These are phyloP conservation scores for Crassisporium funariophilum DNA, from an alignment of 768 basidiomycete genomes.

Conservation along the genomic window DNA sequence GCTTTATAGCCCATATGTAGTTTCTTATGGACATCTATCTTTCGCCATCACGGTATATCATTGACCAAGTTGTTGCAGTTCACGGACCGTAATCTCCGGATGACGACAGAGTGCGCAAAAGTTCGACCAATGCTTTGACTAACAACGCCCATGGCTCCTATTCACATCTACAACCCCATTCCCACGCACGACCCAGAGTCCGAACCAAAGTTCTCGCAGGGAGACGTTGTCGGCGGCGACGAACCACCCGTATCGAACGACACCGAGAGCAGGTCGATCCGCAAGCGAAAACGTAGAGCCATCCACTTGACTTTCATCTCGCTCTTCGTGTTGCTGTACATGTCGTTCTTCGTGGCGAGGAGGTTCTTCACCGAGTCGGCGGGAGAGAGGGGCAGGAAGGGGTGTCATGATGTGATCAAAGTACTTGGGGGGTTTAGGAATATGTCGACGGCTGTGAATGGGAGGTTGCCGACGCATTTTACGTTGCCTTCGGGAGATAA, in stretches of 20 bases:
- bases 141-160: background rate
- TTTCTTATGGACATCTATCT: too few species aligned
- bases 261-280: background rate
- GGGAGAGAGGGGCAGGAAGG: background rate
- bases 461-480: slow-evolving; percentile 46
- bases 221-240: background rate
- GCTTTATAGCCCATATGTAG: too few species aligned
- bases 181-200: background rate
- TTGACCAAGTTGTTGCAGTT: too few species aligned
- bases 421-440: background rate
- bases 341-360: slow-evolving; percentile 13
- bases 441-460: slow-evolving; percentile 2
- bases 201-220: too few species aligned
- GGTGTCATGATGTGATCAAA: background rate
- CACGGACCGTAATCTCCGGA: too few species aligned
- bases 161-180: background rate
- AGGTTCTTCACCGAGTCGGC: background rate
- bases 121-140: background rate
- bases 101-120: too few species aligned
- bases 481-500: slow-evolving; percentile 63
- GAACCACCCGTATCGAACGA: background rate
- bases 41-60: too few species aligned
- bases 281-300: background rate
- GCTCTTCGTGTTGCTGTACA: slow-evolving; percentile 16
- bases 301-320: slow-evolving; percentile 9